A percentile compares a stretch with the other conserved stretches of the same genome.
These are phyloP conservation scores for Escovopsis sp. DNA, from an alignment of 2,329 filamentous ascomycete genomes.

Conservation along the genomic window DNA sequence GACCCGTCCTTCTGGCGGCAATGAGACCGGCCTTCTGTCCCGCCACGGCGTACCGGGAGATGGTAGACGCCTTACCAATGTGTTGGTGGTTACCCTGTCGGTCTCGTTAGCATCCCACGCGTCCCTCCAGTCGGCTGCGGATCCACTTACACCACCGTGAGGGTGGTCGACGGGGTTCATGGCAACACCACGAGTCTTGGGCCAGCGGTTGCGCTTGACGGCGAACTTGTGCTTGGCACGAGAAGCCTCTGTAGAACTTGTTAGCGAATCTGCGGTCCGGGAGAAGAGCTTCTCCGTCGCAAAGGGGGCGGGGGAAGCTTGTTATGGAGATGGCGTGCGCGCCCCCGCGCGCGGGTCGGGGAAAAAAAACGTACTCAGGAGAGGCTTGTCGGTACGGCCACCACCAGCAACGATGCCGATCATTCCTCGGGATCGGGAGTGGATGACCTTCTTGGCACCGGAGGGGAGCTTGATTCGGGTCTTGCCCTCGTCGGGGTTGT, in stretches of 20 bases:
- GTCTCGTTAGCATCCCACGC: conserved; percentile 27
- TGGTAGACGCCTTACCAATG: conserved; percentile 99
- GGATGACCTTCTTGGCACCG: conserved; percentile 97
- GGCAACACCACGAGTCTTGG: conserved; percentile 99
- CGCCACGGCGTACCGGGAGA: conserved; percentile 91
- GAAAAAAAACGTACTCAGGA: conserved; percentile 55
- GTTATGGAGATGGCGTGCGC: too few species aligned
- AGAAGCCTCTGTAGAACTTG: conserved; percentile 69
- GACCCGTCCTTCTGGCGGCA: conserved; percentile 97
- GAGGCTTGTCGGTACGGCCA: conserved; percentile 98
- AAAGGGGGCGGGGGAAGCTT: too few species aligned
- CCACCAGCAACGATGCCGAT: conserved; percentile 98
- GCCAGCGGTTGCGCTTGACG: conserved; percentile 99
- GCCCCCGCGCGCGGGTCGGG: too few species aligned
- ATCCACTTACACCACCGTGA: conserved; percentile 65
- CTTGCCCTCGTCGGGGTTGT: conserved; percentile 99
- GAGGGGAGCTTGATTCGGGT: conserved; percentile 98
- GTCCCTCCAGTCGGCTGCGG: conserved; percentile 1
- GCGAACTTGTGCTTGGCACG: conserved; percentile 99
- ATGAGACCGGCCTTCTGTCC: conserved; percentile 99
- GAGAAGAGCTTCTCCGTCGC: too few species aligned
- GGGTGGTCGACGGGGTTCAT: conserved; percentile 99
- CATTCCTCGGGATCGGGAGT: conserved; percentile 88
- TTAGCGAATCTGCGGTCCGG: too few species aligned
- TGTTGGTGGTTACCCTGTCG: conserved; percentile 96